Evolutionary conservation across 1,284 basidiomycete genomes (phyloP).

Genomic region (Cutaneotrichosporon dermatis): DNA sequence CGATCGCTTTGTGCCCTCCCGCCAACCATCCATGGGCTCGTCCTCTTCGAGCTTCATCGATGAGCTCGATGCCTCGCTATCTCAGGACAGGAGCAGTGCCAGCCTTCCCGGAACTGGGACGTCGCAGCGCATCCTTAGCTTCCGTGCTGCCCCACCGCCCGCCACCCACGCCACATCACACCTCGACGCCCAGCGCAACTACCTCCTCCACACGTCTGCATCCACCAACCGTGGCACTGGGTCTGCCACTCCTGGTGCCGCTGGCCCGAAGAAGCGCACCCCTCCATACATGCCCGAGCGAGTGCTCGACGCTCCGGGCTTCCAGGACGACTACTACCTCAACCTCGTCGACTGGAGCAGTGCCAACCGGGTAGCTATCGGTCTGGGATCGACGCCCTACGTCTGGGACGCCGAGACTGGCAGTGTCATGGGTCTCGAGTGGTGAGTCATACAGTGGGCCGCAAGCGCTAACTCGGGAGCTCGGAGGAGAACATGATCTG

Average conservation of each 20-base stretch:
- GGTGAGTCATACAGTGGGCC: too few relatives aligned
- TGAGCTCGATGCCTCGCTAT: background rate
- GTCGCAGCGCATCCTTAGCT: constrained; percentile 34
- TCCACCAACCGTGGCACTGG: constrained; percentile 28
- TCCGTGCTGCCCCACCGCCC: constrained; percentile 43
- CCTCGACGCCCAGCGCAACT: constrained; percentile 43
- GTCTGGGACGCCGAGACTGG: constrained; percentile 93
- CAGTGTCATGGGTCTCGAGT: constrained; percentile 51
- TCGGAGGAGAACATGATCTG: constrained; percentile 56
- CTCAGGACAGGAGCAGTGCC: too few relatives aligned
- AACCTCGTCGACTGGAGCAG: constrained; percentile 88
- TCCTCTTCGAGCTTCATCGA: constrained; percentile 31
- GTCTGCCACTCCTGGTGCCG: constrained; percentile 16
- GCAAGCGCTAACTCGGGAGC: too few relatives aligned
- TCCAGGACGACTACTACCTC: constrained; percentile 95
- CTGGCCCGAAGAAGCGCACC: constrained; percentile 29
- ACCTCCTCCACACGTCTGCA: constrained; percentile 35
- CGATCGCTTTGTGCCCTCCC: constrained; percentile 49
- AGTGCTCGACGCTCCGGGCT: constrained; percentile 90
- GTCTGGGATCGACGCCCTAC: constrained; percentile 74
- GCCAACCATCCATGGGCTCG: constrained; percentile 28
- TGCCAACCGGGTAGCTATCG: constrained; percentile 82
- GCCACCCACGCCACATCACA: constrained; percentile 44
- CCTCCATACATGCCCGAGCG: constrained; percentile 69
- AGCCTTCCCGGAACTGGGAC: too few relatives aligned